A percentile compares a stretch with the other conserved stretches of the same genome.
Evolutionary conservation across 192 early-diverging fungal species (phyloP).

Genomic region (Rhizoclosmatium globosum): DNA sequence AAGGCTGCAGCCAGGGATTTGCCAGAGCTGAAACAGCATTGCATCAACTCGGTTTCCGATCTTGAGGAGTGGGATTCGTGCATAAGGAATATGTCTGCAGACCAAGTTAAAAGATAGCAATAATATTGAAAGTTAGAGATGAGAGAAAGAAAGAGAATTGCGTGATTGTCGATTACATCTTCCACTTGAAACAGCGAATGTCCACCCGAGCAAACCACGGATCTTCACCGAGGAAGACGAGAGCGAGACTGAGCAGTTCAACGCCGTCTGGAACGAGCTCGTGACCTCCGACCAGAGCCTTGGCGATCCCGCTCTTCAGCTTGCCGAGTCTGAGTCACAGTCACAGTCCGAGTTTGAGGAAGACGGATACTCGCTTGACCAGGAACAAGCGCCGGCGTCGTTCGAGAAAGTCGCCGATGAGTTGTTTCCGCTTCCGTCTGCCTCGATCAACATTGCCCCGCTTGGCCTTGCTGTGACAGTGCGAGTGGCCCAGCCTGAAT

Average conservation of each 20-base stretch:
- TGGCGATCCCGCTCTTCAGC: not conserved
- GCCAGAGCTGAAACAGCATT: slow-evolving; percentile 2
- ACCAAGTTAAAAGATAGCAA: no score
- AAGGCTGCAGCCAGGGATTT: slow-evolving; percentile 28
- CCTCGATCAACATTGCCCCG: not conserved
- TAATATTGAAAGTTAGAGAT: no score
- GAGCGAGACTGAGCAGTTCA: not conserved
- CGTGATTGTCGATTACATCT: no score
- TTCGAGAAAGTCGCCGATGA: not conserved
- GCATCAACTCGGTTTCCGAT: not conserved
- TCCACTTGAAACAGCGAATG: not conserved
- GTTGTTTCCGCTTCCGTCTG: not conserved
- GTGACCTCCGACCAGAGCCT: not conserved
- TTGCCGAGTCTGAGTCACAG: no score
- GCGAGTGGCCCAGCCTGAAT: no score
- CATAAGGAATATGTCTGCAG: no score
- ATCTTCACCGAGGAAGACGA: not conserved
- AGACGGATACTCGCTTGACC: not conserved
- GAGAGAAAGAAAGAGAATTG: no score
- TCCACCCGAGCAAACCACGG: not conserved
- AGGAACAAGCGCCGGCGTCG: not conserved
- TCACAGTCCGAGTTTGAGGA: not conserved
- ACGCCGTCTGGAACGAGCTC: not conserved
- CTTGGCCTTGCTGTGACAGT: not conserved
- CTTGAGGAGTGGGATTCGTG: no score